phyloP scores from a whole-genome alignment of 139 green algal species.

The Asterochloris sp. region DNA sequence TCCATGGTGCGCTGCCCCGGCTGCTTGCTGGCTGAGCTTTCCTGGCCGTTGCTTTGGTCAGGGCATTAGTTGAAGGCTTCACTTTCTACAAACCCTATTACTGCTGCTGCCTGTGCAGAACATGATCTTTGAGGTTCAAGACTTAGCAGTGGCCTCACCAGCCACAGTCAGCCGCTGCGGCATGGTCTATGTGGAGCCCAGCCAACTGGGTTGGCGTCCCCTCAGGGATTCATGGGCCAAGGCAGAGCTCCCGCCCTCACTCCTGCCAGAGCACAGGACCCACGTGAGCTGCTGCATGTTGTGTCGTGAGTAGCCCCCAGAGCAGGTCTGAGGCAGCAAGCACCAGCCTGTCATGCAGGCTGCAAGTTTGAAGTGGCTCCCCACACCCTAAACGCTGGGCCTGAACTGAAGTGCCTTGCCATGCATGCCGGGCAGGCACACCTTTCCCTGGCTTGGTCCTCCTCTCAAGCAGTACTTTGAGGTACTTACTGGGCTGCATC shows the following conservation, averaged over 20 bases:
- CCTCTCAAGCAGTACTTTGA: slow-evolving; percentile 29
- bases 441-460: no score
- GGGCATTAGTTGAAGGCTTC: not conserved
- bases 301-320: no score
- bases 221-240: slow-evolving; percentile 55
- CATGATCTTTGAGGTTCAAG: slow-evolving; percentile 84
- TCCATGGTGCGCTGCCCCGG: slow-evolving; percentile 45
- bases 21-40: not conserved
- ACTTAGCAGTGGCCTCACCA: slow-evolving; percentile 70
- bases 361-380: no score
- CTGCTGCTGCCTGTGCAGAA: slow-evolving; percentile 20
- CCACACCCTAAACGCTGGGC: no score
- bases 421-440: no score
- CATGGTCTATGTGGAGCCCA: slow-evolving; percentile 82
- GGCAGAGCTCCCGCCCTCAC: slow-evolving; percentile 13
- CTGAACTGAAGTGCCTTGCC: no score
- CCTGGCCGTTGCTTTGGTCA: no score
- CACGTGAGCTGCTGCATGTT: not conserved
- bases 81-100: not conserved
- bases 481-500: slow-evolving; percentile 17
- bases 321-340: no score
- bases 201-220: slow-evolving; percentile 66
- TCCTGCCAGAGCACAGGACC: slow-evolving; percentile 28
- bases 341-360: no score
- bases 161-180: slow-evolving; percentile 77